A percentile compares a stretch with the other conserved stretches of the same genome.
phyloP scores from a whole-genome alignment of 139 green algal genomes.

The Nannochloris sp. region DNA sequence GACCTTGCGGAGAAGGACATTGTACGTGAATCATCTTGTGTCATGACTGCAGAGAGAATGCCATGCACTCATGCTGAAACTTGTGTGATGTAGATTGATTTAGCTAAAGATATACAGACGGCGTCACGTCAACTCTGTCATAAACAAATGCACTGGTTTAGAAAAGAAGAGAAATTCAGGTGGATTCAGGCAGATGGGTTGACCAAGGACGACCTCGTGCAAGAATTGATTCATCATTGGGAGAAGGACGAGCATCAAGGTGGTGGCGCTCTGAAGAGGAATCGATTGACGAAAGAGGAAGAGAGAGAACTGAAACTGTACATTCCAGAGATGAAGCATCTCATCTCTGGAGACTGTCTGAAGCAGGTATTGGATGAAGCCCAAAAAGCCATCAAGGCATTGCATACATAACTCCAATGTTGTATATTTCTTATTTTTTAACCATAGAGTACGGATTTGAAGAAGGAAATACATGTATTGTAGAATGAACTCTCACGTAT shows the following conservation, averaged over 20 bases:
- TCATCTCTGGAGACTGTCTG: neutral
- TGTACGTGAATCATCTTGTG: neutral
- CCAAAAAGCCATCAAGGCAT: too few species aligned
- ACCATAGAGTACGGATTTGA: too few species aligned
- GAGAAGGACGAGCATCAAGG: conserved; percentile 18
- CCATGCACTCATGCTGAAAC: too few species aligned
- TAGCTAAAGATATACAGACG: conserved; percentile 47
- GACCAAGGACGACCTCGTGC: conserved; percentile 24
- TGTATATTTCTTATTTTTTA: too few species aligned
- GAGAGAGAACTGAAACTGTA: conserved; percentile 37
- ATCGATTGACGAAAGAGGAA: conserved; percentile 32
- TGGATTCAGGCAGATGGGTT: conserved; percentile 39
- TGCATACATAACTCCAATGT: too few species aligned
- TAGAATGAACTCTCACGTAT: too few species aligned
- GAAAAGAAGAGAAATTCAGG: conserved; percentile 48
- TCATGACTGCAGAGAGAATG: too few species aligned
- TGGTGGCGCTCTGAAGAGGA: conserved; percentile 21
- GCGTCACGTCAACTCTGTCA: conserved; percentile 63
- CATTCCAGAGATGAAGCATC: conserved; percentile 13
- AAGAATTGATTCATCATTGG: conserved; percentile 26
- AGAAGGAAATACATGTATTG: too few species aligned
- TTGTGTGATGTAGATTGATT: conserved; percentile 12
- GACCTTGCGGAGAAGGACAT: neutral
- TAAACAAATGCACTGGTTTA: conserved; percentile 73
- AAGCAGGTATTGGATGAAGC: too few species aligned